A percentile compares a stretch with the other conserved stretches of the same genome.
Conservation (phyloP, 768 basidiomycete genomes). For the Pleurotus tuber-regium region DNA sequence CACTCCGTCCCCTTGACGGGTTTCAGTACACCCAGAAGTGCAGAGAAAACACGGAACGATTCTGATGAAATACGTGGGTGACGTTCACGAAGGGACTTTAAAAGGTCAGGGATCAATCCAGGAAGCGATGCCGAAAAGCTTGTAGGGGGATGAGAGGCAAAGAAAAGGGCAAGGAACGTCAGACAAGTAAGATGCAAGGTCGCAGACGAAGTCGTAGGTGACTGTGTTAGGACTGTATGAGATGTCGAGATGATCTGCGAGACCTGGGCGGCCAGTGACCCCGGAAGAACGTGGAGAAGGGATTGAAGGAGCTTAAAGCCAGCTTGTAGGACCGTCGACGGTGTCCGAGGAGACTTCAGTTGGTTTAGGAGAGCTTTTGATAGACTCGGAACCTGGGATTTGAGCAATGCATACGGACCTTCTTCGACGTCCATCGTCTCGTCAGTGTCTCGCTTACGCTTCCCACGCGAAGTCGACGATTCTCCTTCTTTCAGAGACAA, state of each 20-base stretch:
- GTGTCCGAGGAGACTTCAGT: slow-evolving; percentile 76
- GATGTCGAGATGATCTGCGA: slow-evolving; percentile 60
- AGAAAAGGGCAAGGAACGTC: slow-evolving; percentile 83
- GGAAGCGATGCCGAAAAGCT: slow-evolving; percentile 62
- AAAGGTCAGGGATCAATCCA: slow-evolving; percentile 68
- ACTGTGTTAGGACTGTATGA: slow-evolving; percentile 61
- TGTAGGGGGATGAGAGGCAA: slow-evolving; percentile 62
- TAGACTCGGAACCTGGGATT: slow-evolving; percentile 71
- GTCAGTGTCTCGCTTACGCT: slow-evolving; percentile 72
- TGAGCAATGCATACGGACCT: slow-evolving; percentile 69
- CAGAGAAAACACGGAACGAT: slow-evolving; percentile 83
- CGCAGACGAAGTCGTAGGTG: slow-evolving; percentile 75
- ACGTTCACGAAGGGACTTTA: slow-evolving; percentile 73
- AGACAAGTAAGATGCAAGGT: slow-evolving; percentile 81
- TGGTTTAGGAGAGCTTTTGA: slow-evolving; percentile 85
- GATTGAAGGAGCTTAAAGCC: slow-evolving; percentile 79
- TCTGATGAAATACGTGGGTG: slow-evolving; percentile 89
- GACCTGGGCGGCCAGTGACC: slow-evolving; percentile 73
- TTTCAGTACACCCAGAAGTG: slow-evolving; percentile 72
- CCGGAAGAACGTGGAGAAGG: slow-evolving; percentile 77
- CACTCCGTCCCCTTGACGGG: slow-evolving; percentile 66
- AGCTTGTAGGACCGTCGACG: slow-evolving; percentile 76
- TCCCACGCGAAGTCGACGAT: slow-evolving; percentile 52
- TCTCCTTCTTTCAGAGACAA: slow-evolving; percentile 48
- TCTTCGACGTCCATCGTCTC: slow-evolving; percentile 76